A percentile compares a stretch with the other conserved stretches of the same genome.
phyloP scores from a whole-genome alignment of 139 green algal genomes.

The Pseudopediastrum boryanum region DNA sequence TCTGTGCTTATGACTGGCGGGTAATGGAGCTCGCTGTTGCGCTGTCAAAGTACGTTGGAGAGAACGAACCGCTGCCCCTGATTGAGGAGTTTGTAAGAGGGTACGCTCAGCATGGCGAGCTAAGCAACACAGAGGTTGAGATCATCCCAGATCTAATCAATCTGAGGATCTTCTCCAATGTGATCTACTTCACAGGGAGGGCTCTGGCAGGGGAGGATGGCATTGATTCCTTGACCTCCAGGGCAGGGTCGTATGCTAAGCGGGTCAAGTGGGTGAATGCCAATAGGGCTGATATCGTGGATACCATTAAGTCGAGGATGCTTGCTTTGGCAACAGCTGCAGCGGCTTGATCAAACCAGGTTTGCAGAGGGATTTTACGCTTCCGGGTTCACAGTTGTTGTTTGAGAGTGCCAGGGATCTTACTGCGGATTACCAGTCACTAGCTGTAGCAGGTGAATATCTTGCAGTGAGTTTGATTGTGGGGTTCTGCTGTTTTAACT shows the following conservation, averaged over 20 bases:
- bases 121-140: slow-evolving; percentile 47
- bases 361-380: no score
- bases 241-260: slow-evolving; percentile 58
- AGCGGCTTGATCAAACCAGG: no score
- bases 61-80: slow-evolving; percentile 54
- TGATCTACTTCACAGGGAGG: slow-evolving; percentile 44
- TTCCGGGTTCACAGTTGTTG: no score
- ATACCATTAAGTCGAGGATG: slow-evolving; percentile 33
- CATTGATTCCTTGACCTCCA: slow-evolving; percentile 51
- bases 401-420: no score
- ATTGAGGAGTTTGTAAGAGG: slow-evolving; percentile 33
- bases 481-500: no score
- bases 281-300: slow-evolving; percentile 41
- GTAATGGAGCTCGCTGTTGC: slow-evolving; percentile 66
- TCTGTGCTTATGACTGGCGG: slow-evolving; percentile 52
- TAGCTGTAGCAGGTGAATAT: no score
- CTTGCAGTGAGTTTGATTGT: no score
- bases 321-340: background rate
- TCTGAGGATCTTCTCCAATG: slow-evolving; percentile 64
- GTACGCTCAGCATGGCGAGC: slow-evolving; percentile 47
- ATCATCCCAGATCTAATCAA: slow-evolving; percentile 61
- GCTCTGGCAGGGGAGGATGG: slow-evolving; percentile 52
- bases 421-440: no score
- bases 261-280: slow-evolving; percentile 58
- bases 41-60: slow-evolving; percentile 55